A percentile compares a stretch with the other conserved stretches of the same genome.
phyloP scores from a whole-genome alignment of 148 eudicot genomes.

The Selenicereus undatus region DNA sequence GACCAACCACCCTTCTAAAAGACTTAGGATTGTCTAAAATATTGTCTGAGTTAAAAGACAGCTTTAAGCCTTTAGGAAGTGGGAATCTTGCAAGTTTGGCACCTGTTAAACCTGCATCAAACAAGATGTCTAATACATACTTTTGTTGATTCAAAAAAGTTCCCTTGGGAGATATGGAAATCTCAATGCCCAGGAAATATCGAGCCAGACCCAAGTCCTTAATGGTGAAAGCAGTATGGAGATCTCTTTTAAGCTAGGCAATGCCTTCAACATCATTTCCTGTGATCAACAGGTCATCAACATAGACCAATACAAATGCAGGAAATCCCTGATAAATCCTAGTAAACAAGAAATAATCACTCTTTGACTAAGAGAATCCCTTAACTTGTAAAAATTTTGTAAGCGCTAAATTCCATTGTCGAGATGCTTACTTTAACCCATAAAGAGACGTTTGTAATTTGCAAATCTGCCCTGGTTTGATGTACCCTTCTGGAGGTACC shows the following conservation, averaged over 20 bases:
- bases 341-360: neutral
- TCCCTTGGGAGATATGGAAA: neutral
- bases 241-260: fast-evolving
- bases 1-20: neutral
- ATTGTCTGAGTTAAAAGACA: neutral
- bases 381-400: neutral
- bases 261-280: neutral
- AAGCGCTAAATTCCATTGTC: neutral
- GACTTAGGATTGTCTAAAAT: neutral
- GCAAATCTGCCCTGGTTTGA: too few relatives aligned
- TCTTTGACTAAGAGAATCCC: neutral
- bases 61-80: neutral
- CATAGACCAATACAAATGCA: neutral
- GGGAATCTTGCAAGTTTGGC: neutral
- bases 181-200: neutral
- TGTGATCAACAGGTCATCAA: neutral
- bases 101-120: neutral
- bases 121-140: too few relatives aligned
- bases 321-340: neutral
- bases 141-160: neutral
- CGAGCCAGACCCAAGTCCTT: too few relatives aligned
- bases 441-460: too few relatives aligned
- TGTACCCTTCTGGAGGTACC: too few relatives aligned
- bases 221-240: neutral
- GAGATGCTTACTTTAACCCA: too few relatives aligned